Evolutionary conservation across 163 green algal genomes (phyloP).

Genomic region (Picocystis sp.): DNA sequence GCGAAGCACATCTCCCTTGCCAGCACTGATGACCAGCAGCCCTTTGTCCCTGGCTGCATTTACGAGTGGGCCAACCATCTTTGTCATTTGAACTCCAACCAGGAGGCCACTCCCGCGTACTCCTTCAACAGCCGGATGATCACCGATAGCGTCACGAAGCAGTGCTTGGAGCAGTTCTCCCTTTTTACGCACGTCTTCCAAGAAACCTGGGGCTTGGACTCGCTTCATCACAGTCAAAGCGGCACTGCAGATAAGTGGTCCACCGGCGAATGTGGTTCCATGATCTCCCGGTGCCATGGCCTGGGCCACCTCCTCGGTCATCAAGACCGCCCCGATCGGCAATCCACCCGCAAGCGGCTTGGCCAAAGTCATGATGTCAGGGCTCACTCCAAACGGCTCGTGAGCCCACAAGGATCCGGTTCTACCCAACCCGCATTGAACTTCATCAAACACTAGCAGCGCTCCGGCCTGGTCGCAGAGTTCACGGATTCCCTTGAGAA

Average conservation of each 20-base stretch:
- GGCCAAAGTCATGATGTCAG: conserved; percentile 92
- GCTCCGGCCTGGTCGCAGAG: conserved; percentile 81
- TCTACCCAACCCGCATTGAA: conserved; percentile 52
- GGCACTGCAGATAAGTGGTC: conserved; percentile 76
- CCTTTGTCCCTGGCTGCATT: conserved; percentile 47
- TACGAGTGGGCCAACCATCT: conserved; percentile 34
- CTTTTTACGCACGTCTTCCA: conserved; percentile 52
- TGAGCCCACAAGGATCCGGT: conserved; percentile 84
- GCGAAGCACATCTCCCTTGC: conserved; percentile 81
- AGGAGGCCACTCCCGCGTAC: conserved; percentile 81
- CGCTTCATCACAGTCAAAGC: conserved; percentile 69
- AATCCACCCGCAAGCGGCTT: conserved; percentile 90
- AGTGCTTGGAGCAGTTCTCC: conserved; percentile 49
- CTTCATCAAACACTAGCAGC: conserved; percentile 93
- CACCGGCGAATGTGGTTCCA: conserved; percentile 91
- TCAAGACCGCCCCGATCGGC: conserved; percentile 82
- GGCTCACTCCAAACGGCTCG: conserved; percentile 66
- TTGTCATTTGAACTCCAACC: conserved; percentile 79
- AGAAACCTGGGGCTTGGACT: conserved; percentile 47
- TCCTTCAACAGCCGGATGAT: conserved; percentile 49
- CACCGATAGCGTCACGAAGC: conserved; percentile 28
- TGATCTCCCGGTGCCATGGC: conserved; percentile 88
- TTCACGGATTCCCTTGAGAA: conserved; percentile 62
- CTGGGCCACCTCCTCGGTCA: conserved; percentile 76
- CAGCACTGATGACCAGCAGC: conserved; percentile 89